Conservation (phyloP, 179 eudicot species). For the Vitellaria paradoxa region DNA sequence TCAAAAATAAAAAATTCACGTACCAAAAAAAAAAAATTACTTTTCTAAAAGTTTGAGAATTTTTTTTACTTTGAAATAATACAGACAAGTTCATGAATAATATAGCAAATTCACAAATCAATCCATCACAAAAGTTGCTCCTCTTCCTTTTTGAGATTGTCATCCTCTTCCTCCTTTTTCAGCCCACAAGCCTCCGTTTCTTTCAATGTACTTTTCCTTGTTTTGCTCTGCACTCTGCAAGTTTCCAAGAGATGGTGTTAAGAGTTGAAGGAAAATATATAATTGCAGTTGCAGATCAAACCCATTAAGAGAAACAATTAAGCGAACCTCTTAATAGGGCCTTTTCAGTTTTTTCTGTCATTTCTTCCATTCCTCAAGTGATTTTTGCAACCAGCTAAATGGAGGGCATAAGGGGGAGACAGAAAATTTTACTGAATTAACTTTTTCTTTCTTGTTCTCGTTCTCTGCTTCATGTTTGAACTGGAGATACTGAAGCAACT, state of each 20-base stretch:
- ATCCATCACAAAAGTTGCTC: no score
- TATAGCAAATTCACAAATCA: no score
- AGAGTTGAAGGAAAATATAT: background rate
- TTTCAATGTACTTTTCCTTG: conserved; percentile 57
- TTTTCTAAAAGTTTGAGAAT: no score
- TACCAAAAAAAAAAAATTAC: no score
- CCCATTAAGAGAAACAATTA: background rate
- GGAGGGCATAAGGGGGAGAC: no score
- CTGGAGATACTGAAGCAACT: conserved; percentile 84
- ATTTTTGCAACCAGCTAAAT: conserved; percentile 58
- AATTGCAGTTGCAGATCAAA: background rate
- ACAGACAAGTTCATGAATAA: no score
- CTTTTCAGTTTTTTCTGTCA: conserved; percentile 60
- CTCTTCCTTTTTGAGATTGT: conserved; percentile 51
- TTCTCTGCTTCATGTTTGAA: conserved; percentile 67
- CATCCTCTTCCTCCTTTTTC: conserved; percentile 80
- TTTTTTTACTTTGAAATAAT: no score
- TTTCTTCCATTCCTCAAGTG: conserved; percentile 88
- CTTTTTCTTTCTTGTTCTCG: conserved; percentile 70
- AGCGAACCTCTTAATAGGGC: conserved; percentile 69
- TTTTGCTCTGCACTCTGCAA: conserved; percentile 54
- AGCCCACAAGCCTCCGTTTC: conserved; percentile 80
- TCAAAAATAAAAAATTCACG: no score
- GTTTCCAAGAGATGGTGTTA: background rate
- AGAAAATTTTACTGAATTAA: conserved; percentile 10